Base-by-base conservation (phyloP, 768 basidiomycete genomes). In the Mycena alexandri region DNA sequence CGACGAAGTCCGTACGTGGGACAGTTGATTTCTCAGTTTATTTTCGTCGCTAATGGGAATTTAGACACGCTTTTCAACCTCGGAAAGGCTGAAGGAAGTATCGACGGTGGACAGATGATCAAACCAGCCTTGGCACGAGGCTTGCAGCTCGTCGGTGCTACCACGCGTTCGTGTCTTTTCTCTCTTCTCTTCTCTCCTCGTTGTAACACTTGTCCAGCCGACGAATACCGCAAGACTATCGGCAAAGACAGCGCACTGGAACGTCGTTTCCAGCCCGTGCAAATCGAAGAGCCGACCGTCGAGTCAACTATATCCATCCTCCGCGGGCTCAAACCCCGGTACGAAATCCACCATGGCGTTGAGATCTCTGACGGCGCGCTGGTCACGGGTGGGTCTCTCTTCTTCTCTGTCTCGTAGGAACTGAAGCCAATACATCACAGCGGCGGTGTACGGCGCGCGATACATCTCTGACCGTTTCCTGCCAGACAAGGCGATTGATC, bases 321-420 rank as follows among this genome's bases (percentile, higher is more conserved):
- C 0, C 91, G 94, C 21, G 95, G 95, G 10, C 82, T 96, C 38
- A 95, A 95, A 74, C 76, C 91, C 0, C 84, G 89, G 46, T 96
- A 96, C 72, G 95, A 97, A 71, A 93, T 95, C 1, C 95, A 98
- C 73, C 95, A 96, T 68, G 95, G 95, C 34, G 95, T 98, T 2
- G 93, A 94, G 74, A 96, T 98, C 62, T 89, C 93, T 1, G 95
- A 98, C 73, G 85, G 86, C 16, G 94, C 95, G 3, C 82, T 98
- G 5, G 95, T 98, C 14, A 96, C 94, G 5, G 91, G 91, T 90
- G 57, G 16, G 82, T 75, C 17, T 59, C 48, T 33, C 36, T 36
- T 44, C 16, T 25, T 22, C 44, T 24, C n/a, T 17, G 25, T 38
- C 12, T 48, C 38, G 2, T 2, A 38, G 38, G 38, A 38, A 13